Evolutionary conservation across 768 basidiomycete genomes (phyloP).

Genomic region (Hortiboletus flavorubellus): DNA sequence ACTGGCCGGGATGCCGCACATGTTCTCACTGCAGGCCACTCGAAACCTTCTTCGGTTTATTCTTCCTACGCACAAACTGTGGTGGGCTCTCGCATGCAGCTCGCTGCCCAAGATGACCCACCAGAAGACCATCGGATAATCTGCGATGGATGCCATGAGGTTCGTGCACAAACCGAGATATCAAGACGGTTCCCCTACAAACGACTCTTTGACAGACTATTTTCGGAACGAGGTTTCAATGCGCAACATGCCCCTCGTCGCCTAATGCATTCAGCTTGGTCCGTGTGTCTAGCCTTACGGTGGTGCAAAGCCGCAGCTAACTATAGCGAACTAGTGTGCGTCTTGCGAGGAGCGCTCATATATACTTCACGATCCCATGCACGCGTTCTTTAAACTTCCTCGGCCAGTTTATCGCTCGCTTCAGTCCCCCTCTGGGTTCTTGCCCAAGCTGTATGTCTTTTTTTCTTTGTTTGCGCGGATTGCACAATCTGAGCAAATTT

Average conservation of each 20-base stretch:
- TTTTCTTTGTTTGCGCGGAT: background rate
- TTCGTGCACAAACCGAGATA: conserved; percentile 28
- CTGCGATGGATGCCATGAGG: conserved; percentile 62
- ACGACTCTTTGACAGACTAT: conserved; percentile 49
- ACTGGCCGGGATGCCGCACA: conserved; percentile 68
- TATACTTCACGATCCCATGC: conserved; percentile 74
- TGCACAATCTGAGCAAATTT: conserved; percentile 7
- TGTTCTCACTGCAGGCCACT: conserved; percentile 45
- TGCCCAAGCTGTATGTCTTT: conserved; percentile 61
- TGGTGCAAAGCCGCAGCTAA: background rate
- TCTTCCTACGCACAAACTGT: conserved; percentile 68
- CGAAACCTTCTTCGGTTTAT: conserved; percentile 55
- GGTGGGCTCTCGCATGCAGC: conserved; percentile 47
- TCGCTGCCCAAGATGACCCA: conserved; percentile 28
- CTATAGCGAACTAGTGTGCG: conserved; percentile 53
- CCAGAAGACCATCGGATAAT: conserved; percentile 53
- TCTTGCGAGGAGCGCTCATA: conserved; percentile 79
- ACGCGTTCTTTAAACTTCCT: conserved; percentile 85
- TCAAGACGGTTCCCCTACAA: background rate
- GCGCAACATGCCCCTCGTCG: conserved; percentile 81
- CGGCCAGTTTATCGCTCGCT: conserved; percentile 69
- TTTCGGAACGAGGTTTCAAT: conserved; percentile 80
- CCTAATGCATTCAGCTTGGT: conserved; percentile 75
- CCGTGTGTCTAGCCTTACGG: conserved; percentile 2
- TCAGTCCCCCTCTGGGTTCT: conserved; percentile 51